A percentile compares a stretch with the other conserved stretches of the same genome.
Conservation (phyloP, 805 yeast genomes). For the Starmerella sp. region DNA sequence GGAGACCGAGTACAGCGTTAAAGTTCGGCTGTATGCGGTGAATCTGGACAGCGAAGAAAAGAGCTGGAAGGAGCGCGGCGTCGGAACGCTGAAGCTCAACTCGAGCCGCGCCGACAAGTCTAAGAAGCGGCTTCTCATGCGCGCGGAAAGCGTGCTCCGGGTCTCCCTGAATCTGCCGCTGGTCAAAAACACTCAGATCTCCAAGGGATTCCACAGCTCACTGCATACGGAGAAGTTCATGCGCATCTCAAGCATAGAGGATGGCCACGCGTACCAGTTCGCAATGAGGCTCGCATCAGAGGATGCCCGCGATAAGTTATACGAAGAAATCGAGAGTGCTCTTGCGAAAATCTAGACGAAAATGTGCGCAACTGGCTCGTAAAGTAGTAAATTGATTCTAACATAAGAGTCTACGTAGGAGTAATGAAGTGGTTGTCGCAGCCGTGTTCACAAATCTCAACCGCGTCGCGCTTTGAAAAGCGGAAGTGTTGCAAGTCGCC, state of each 20-base stretch:
- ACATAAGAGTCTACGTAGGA: too few relatives aligned
- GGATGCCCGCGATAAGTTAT: slow-evolving; percentile 48
- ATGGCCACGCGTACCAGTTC: slow-evolving; percentile 63
- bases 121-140: slow-evolving; percentile 69
- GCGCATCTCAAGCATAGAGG: slow-evolving; percentile 58
- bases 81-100: slow-evolving; percentile 79
- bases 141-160: slow-evolving; percentile 74
- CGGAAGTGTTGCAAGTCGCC: too few relatives aligned
- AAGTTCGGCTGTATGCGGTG: slow-evolving; percentile 65
- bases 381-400: too few relatives aligned
- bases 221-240: slow-evolving; percentile 72
- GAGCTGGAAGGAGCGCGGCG: slow-evolving; percentile 96
- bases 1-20: slow-evolving; percentile 50
- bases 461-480: too few relatives aligned
- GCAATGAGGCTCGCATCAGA: slow-evolving; percentile 62
- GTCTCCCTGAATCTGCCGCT: slow-evolving; percentile 72
- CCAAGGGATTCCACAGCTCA: slow-evolving; percentile 79
- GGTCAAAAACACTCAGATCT: slow-evolving; percentile 46
- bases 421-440: too few relatives aligned
- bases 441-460: too few relatives aligned
- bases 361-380: too few relatives aligned
- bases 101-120: slow-evolving; percentile 22
- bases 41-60: slow-evolving; percentile 50
- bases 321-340: slow-evolving; percentile 28
- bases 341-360: not conserved